phyloP scores from a whole-genome alignment of 345 rosid genomes.

The Ceriops decandra region DNA sequence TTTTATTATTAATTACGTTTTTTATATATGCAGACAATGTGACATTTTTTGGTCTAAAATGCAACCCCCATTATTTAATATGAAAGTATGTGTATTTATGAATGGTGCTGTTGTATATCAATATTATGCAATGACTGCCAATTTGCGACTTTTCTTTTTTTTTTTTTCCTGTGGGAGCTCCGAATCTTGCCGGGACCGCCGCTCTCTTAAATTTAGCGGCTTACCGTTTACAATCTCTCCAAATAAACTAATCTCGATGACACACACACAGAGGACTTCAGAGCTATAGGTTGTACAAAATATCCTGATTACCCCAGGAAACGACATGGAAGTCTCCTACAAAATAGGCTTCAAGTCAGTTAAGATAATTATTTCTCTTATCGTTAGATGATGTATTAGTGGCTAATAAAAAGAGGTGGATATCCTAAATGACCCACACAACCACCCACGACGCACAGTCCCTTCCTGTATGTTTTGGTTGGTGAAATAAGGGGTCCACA shows the following conservation, averaged over 20 bases:
- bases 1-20: too few relatives aligned
- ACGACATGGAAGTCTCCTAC: constrained; percentile 20
- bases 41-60: not conserved
- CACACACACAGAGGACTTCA: too few relatives aligned
- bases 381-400: constrained; percentile 21
- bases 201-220: not conserved
- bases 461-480: not conserved
- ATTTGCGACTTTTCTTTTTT: not conserved
- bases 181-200: not conserved
- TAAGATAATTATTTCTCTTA: constrained; percentile 10
- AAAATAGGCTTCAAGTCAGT: constrained; percentile 18
- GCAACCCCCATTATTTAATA: not conserved
- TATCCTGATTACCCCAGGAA: constrained; percentile 6
- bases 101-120: not conserved
- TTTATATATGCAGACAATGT: not conserved
- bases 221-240: not conserved
- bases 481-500: constrained; percentile 16
- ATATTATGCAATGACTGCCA: not conserved
- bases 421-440: constrained; percentile 36
- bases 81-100: not conserved
- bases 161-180: not conserved
- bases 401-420: constrained; percentile 2
- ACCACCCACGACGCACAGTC: constrained; percentile 10
- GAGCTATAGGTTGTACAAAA: not conserved
- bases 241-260: not conserved